Conservation (phyloP, 352 stramenopile genomes). For the Globisporangium iwayamae region DNA sequence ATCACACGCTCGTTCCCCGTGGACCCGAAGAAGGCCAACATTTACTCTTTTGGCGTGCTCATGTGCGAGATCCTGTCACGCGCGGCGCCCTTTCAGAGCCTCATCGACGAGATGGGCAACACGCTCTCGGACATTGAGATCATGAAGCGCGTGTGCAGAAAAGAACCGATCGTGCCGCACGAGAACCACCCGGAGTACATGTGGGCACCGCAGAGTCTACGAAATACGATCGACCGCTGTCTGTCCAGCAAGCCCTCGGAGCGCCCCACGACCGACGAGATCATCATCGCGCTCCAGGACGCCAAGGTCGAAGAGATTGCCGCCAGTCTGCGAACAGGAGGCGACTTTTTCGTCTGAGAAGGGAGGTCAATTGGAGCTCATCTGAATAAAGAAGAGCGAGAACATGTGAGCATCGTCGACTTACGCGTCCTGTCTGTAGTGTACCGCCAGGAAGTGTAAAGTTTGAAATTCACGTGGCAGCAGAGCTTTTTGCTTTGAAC, state of each 20-base stretch:
- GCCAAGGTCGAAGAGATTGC: slow-evolving; percentile 31
- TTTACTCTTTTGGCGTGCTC: slow-evolving; percentile 65
- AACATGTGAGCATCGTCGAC: no score
- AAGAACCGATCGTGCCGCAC: slow-evolving; percentile 37
- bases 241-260: slow-evolving; percentile 47
- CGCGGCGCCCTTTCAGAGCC: slow-evolving; percentile 37
- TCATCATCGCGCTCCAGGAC: slow-evolving; percentile 38
- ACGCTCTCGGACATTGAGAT: slow-evolving; percentile 54
- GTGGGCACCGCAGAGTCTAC: slow-evolving; percentile 33
- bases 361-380: no score
- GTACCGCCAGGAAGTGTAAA: not conserved
- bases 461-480: not conserved
- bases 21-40: slow-evolving; percentile 47
- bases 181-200: slow-evolving; percentile 43
- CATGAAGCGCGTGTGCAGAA: slow-evolving; percentile 27
- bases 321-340: slow-evolving; percentile 16
- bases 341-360: slow-evolving; percentile 20
- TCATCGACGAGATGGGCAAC: slow-evolving; percentile 45
- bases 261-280: slow-evolving; percentile 44
- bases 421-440: not conserved
- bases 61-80: slow-evolving; percentile 60
- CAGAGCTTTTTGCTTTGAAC: not conserved
- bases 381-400: no score
- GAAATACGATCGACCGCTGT: slow-evolving; percentile 39
- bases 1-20: slow-evolving; percentile 41